Percentiles rank a stretch among this genome's conserved stretches.
phyloP scores from a whole-genome alignment of 345 rosid genomes.

The Geranium rotundifolium region DNA sequence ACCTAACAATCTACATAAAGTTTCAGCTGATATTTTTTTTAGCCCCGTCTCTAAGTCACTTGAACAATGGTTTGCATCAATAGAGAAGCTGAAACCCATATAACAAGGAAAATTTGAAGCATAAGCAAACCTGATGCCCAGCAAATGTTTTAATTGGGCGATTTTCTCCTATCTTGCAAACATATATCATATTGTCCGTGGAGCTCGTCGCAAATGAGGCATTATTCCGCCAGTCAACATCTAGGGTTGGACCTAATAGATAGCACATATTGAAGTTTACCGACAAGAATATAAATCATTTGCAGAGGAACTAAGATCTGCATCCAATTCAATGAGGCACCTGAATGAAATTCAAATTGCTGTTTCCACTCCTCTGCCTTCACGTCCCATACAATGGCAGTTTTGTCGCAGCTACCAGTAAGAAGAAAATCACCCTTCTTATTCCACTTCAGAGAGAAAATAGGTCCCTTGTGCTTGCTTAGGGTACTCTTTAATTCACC shows the following conservation, averaged over 20 bases:
- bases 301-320: not conserved
- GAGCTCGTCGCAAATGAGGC: slow-evolving; percentile 96
- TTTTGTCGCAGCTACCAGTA: slow-evolving; percentile 93
- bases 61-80: not conserved
- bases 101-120: slow-evolving; percentile 8
- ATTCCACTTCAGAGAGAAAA: slow-evolving; percentile 99
- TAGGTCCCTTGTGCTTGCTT: slow-evolving; percentile 92
- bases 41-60: not conserved
- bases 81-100: not conserved
- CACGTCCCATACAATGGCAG: slow-evolving; percentile 98
- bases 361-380: slow-evolving; percentile 90
- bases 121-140: slow-evolving; percentile 72
- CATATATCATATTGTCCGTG: slow-evolving; percentile 81
- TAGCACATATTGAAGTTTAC: slow-evolving; percentile 8
- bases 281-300: not conserved
- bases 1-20: no score
- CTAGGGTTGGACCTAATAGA: slow-evolving; percentile 83
- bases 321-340: slow-evolving; percentile 17
- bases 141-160: slow-evolving; percentile 69
- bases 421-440: slow-evolving; percentile 98
- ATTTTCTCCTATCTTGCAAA: slow-evolving; percentile 84
- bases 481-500: slow-evolving; percentile 79
- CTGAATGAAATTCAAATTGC: slow-evolving; percentile 89
- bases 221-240: slow-evolving; percentile 98
- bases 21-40: not conserved